Percentiles rank a stretch among this genome's conserved stretches.
phyloP scores from a whole-genome alignment of 2,329 filamentous ascomycete species.

The Volutella citrinella region DNA sequence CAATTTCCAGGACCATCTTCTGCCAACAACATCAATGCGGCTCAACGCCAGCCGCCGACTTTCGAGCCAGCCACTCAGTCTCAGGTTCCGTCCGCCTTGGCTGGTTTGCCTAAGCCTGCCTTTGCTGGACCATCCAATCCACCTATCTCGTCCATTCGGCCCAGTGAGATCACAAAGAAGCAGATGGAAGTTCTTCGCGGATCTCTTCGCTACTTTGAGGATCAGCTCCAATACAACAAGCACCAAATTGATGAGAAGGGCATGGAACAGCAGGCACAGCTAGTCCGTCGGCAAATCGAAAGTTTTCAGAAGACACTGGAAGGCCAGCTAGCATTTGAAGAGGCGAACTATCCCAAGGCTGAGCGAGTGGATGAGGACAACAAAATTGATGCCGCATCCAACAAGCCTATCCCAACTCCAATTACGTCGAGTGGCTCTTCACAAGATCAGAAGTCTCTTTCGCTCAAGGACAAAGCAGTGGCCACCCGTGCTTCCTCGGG shows the following conservation, averaged over 20 bases:
- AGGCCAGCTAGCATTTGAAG: conserved; percentile 45
- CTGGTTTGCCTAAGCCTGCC: too few relatives aligned
- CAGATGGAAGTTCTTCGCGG: conserved; percentile 51
- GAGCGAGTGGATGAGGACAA: conserved; percentile 24
- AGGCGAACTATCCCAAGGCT: conserved; percentile 37
- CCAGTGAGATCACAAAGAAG: conserved; percentile 59
- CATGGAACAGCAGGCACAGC: conserved; percentile 42
- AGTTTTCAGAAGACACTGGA: conserved; percentile 48
- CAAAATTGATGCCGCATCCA: conserved; percentile 9
- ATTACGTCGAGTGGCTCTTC: not conserved
- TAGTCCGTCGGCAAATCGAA: conserved; percentile 43
- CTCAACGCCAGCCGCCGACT: too few relatives aligned
- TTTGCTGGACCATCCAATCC: too few relatives aligned
- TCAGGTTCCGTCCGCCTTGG: too few relatives aligned
- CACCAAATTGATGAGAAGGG: conserved; percentile 59
- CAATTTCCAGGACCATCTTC: too few relatives aligned
- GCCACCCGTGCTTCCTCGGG: conserved; percentile 16
- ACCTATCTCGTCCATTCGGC: conserved; percentile 57
- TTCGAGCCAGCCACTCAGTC: too few relatives aligned
- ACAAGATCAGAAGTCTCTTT: not conserved
- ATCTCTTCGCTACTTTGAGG: conserved; percentile 55
- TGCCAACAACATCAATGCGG: too few relatives aligned
- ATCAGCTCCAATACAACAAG: conserved; percentile 59
- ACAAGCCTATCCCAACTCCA: conserved; percentile 1
- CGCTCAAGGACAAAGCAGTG: not conserved